phyloP scores from a whole-genome alignment of 768 basidiomycete genomes.

The Lentinula detonsa region DNA sequence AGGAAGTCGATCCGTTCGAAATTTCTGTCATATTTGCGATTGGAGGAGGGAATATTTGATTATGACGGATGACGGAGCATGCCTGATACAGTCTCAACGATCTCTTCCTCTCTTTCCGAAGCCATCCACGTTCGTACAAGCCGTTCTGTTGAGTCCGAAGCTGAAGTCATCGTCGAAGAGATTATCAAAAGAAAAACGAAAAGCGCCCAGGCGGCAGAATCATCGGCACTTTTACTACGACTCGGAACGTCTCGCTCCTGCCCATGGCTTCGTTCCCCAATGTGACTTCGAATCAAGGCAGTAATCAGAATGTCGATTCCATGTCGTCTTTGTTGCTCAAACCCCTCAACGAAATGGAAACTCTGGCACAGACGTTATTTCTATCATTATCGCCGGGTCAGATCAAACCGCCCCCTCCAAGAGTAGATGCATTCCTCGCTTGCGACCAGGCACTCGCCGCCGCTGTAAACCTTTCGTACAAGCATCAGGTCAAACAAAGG shows the following conservation, averaged over 20 bases:
- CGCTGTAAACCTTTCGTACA: conserved; percentile 58
- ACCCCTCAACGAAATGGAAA: conserved; percentile 57
- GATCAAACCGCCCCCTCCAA: conserved; percentile 54
- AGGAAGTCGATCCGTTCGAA: conserved; percentile 46
- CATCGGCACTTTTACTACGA: background rate
- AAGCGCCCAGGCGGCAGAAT: background rate
- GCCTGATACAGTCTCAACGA: conserved; percentile 57
- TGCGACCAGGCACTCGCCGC: conserved; percentile 62
- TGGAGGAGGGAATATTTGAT: background rate
- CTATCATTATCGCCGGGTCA: conserved; percentile 66
- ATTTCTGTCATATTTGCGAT: conserved; percentile 27
- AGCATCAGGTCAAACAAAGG: conserved; percentile 72
- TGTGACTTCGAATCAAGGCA: background rate
- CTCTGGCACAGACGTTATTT: conserved; percentile 64
- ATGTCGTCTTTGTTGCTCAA: conserved; percentile 59
- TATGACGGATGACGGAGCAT: conserved; percentile 17
- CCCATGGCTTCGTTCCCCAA: background rate
- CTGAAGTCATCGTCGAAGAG: background rate
- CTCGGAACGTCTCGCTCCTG: background rate
- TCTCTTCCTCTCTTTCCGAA: conserved; percentile 52
- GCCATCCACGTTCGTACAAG: conserved; percentile 71
- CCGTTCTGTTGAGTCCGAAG: conserved; percentile 42
- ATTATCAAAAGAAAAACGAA: background rate
- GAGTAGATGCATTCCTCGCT: conserved; percentile 50
- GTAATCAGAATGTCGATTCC: conserved; percentile 20